Conservation (phyloP, 2,329 filamentous ascomycete species). For the Colletotrichum chlorophyti region DNA sequence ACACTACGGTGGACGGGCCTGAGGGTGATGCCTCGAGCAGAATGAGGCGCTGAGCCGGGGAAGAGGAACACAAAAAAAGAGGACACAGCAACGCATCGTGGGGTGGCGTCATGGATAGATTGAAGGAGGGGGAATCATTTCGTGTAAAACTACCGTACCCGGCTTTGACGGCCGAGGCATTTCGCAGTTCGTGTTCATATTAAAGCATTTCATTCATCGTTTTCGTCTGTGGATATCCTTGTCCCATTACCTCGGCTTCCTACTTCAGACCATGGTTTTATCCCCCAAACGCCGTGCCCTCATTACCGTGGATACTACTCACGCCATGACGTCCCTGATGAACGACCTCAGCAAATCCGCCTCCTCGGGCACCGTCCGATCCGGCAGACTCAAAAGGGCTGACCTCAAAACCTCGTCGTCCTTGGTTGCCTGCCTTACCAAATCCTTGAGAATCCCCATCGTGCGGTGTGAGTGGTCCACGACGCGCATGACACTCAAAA, state of each 20-base stretch:
- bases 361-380: slow-evolving; percentile 59
- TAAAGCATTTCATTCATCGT: slow-evolving; percentile 8
- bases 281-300: slow-evolving; percentile 6
- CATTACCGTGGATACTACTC: slow-evolving; percentile 4
- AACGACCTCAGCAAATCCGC: slow-evolving; percentile 54
- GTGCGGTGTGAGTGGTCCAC: slow-evolving; percentile 40
- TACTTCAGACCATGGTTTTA: not conserved
- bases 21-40: slow-evolving; percentile 40
- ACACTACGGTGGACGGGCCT: slow-evolving; percentile 34
- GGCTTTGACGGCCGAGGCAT: slow-evolving; percentile 7
- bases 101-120: slow-evolving; percentile 26
- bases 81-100: not conserved
- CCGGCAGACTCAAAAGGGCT: slow-evolving; percentile 50
- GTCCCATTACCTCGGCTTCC: no score
- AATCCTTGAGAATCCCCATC: slow-evolving; percentile 36
- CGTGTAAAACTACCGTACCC: slow-evolving; percentile 19
- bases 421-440: slow-evolving; percentile 48
- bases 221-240: no score
- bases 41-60: slow-evolving; percentile 29
- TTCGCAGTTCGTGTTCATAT: slow-evolving; percentile 26
- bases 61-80: not conserved
- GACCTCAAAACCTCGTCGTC: slow-evolving; percentile 46
- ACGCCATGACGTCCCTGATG: slow-evolving; percentile 47
- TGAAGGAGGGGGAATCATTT: slow-evolving; percentile 10
- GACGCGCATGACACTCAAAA: slow-evolving; percentile 55